Percentiles rank a stretch among this genome's conserved stretches.
Conservation (phyloP, 2,329 filamentous ascomycete species). For the Pseudogymnoascus sp. region DNA sequence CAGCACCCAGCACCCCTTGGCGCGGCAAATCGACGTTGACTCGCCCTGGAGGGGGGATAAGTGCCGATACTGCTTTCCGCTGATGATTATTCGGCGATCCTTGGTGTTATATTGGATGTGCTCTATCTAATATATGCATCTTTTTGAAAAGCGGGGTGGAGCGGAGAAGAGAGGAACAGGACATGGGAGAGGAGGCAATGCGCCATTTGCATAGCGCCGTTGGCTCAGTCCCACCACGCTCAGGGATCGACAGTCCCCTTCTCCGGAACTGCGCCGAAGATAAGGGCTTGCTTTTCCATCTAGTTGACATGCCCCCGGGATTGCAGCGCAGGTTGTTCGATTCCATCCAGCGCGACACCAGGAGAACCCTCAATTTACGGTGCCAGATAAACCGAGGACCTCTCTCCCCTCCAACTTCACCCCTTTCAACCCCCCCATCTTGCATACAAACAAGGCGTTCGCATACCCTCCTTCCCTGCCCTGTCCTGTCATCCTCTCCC, state of each 20-base stretch:
- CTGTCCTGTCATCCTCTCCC: background rate
- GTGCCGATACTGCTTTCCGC: background rate
- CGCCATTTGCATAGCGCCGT: no score
- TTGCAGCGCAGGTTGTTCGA: no score
- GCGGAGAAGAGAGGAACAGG: no score
- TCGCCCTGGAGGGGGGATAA: background rate
- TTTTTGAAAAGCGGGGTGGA: no score
- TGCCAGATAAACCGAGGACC: background rate
- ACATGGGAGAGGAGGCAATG: no score
- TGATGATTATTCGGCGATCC: background rate
- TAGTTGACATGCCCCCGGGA: no score
- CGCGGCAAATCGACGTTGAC: background rate
- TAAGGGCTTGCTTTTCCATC: background rate
- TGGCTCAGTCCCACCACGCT: background rate
- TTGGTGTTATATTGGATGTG: no score
- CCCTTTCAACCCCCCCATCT: background rate
- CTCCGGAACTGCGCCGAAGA: background rate
- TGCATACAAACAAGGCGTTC: background rate
- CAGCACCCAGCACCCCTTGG: no score
- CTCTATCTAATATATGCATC: background rate
- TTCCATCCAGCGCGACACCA: no score
- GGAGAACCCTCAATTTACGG: background rate
- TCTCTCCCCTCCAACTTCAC: background rate
- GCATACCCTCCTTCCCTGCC: background rate
- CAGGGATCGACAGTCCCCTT: background rate